Percentiles rank a stretch among this genome's conserved stretches.
phyloP scores from a whole-genome alignment of 2,329 filamentous ascomycete genomes.

The Corinectria fuckeliana region DNA sequence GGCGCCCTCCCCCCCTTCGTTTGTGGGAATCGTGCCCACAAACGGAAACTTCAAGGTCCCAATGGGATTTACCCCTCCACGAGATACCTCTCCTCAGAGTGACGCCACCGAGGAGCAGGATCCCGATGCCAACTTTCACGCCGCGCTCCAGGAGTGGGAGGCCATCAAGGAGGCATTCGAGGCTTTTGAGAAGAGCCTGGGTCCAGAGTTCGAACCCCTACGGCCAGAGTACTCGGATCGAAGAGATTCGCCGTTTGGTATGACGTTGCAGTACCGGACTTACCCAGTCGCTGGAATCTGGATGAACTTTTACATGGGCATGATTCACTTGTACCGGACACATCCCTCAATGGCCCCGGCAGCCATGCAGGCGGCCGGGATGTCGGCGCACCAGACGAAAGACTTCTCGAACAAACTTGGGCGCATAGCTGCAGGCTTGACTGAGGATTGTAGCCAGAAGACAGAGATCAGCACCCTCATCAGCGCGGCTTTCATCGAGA shows the following conservation, averaged over 20 bases:
- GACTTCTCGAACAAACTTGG: conserved; percentile 77
- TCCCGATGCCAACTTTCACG: conserved; percentile 68
- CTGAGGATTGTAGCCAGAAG: conserved; percentile 59
- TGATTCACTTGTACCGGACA: conserved; percentile 80
- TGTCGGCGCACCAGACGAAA: conserved; percentile 76
- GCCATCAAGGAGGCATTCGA: conserved; percentile 75
- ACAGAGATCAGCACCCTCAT: conserved; percentile 75
- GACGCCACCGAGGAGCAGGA: conserved; percentile 60
- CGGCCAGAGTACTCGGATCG: conserved; percentile 68
- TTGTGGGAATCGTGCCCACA: conserved; percentile 63
- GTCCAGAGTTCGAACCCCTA: conserved; percentile 78
- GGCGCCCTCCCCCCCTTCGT: conserved; percentile 51
- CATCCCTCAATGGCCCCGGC: conserved; percentile 93
- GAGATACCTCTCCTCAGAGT: conserved; percentile 50
- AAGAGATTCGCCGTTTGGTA: conserved; percentile 78
- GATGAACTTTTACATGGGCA: conserved; percentile 84
- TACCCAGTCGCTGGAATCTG: conserved; percentile 88
- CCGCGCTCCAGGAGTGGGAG: conserved; percentile 81
- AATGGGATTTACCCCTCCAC: conserved; percentile 61
- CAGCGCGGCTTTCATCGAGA: conserved; percentile 83
- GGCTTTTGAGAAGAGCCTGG: conserved; percentile 69
- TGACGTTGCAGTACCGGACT: conserved; percentile 80
- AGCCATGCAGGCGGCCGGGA: conserved; percentile 83
- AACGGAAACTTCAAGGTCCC: conserved; percentile 57
- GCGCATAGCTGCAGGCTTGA: conserved; percentile 77